Base-by-base conservation (phyloP, 371 early-diverging fungal species). In the Smittium culicis region DNA sequence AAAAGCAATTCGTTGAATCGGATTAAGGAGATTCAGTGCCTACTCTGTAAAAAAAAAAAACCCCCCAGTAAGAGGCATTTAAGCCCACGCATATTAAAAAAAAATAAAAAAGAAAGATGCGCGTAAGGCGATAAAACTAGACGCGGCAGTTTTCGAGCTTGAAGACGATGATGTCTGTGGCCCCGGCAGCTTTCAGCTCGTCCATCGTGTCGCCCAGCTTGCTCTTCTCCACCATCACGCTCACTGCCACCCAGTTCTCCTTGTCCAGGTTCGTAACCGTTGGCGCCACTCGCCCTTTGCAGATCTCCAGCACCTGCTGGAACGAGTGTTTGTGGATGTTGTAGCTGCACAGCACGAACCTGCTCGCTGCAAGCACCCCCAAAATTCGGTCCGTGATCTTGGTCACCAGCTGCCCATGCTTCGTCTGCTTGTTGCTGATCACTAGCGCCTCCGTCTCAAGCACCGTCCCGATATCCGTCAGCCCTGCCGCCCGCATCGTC, bases 401-500 rank as follows among this genome's bases (percentile, higher is more conserved):
- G 35, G 82, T 81, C 20, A 93, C 85, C 65, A 96, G 72, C 0
- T 81, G 80, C 0, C 80, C 78, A 72, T 86, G 84, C 1, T 69
- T 35, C n/a, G 83, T 68, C 58, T 80, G 74, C 54, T 82, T 78
- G 74, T 88, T 87, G 54, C 79, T 74, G 67, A 97, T 86, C 67
- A 96, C 79, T 24, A 94, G 92, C 3, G 95, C 89, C 74, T 97
- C 86, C 3, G 94, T 88, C 1, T 80, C 77, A 70, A 91, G 70
- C 24, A 97, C 73, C 14, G 90, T 91, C 61, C 82, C 83, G 60
- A 94, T 88, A 58, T 87, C 87, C 72, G 89, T 88, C 34, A 97
- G 85, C 17, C 93, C 93, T 25, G 96, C 96, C n/a, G 95, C 96
- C 67, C 91, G 86, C 96, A 97, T 97, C 2, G 96, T 95, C 72